Percentiles rank a stretch among this genome's conserved stretches.
phyloP scores from a whole-genome alignment of 169 alveolate genomes.

The Eimeria maxima region DNA sequence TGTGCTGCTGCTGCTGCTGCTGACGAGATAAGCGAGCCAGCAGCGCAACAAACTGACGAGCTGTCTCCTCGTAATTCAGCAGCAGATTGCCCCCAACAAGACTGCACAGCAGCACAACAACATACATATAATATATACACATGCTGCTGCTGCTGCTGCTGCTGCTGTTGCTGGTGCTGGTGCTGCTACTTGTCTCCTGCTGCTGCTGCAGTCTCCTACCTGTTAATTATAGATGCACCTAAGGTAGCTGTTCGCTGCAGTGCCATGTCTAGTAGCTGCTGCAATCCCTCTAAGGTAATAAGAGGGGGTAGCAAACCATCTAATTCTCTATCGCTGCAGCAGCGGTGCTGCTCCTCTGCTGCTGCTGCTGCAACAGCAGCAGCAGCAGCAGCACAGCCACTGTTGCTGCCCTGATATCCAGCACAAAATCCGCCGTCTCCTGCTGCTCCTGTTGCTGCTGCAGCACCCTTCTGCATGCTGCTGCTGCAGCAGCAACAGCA shows the following conservation, averaged over 20 bases:
- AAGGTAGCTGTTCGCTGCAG: conserved; percentile 70
- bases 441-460: conserved; percentile 27
- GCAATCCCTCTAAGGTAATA: conserved; percentile 32
- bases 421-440: neutral
- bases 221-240: conserved; percentile 55
- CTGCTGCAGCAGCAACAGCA: conserved; percentile 75
- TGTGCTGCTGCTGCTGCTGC: conserved; percentile 70
- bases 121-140: neutral
- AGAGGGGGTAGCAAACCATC: conserved; percentile 54
- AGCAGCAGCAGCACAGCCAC: neutral
- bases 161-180: conserved; percentile 33
- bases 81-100: conserved; percentile 63
- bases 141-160: conserved; percentile 28
- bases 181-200: neutral
- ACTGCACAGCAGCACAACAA: conserved; percentile 22
- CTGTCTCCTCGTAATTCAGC: conserved; percentile 55
- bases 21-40: conserved; percentile 63
- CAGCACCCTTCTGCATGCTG: neutral
- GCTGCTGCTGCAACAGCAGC: neutral
- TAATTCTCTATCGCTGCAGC: conserved; percentile 52
- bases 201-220: conserved; percentile 41
- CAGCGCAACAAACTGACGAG: conserved; percentile 53
- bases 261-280: conserved; percentile 44
- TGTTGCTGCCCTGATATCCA: neutral
- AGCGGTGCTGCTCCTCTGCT: neutral